Conservation (phyloP, 1,139 yeast species). For the Blastobotrys capitulatus region DNA sequence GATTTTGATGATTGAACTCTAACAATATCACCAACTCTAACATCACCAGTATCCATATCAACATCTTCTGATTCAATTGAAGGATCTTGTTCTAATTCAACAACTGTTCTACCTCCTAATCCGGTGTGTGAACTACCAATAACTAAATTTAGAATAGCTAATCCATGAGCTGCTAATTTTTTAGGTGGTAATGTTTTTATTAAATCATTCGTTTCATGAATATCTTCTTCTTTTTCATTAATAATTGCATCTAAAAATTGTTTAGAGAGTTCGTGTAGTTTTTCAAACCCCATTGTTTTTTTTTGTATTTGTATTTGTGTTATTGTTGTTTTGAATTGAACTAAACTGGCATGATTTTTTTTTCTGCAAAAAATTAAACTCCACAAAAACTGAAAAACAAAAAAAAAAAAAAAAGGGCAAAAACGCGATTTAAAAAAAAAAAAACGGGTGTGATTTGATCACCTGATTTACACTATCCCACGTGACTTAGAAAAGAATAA, state of each 20-base stretch:
- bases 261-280: no score
- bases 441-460: no score
- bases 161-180: constrained; percentile 59
- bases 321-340: no score
- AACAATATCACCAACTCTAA: constrained; percentile 71
- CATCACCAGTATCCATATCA: constrained; percentile 48
- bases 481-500: no score
- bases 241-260: constrained; percentile 18
- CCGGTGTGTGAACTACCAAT: constrained; percentile 66
- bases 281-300: no score
- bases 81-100: constrained; percentile 62
- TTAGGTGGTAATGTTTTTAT: constrained; percentile 48
- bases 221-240: constrained; percentile 27
- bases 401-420: no score
- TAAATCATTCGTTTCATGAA: constrained; percentile 29
- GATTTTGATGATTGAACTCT: constrained; percentile 26
- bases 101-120: constrained; percentile 66
- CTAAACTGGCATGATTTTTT: no score
- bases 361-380: no score
- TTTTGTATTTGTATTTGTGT: no score
- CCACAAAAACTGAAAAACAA: no score
- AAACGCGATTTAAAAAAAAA: no score
- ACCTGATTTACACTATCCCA: no score
- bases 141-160: constrained; percentile 65
- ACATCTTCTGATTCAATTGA: constrained; percentile 40